A percentile compares a stretch with the other conserved stretches of the same genome.
Conservation (phyloP, 179 eudicot genomes). For the Vitellaria paradoxa region DNA sequence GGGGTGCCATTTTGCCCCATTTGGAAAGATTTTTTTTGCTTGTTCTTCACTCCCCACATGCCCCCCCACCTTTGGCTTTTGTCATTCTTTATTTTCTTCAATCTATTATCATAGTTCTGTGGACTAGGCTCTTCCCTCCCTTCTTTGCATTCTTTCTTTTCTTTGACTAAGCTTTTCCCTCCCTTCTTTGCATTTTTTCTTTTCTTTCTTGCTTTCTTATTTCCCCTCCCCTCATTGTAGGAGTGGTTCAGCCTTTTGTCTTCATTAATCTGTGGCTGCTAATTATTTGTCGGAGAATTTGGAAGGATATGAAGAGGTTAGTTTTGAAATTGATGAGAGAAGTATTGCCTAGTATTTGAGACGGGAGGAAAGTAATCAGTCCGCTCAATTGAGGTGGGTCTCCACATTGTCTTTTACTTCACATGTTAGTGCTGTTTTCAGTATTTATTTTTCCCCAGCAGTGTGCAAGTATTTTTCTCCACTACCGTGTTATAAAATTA, state of each 20-base stretch:
- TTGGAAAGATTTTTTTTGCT: not conserved
- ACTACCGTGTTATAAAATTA: not conserved
- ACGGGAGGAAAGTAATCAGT: not conserved
- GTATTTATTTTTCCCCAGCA: not conserved
- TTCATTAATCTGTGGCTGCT: not conserved
- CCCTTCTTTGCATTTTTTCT: no score
- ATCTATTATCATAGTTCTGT: no score
- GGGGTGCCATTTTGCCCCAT: slow-evolving; percentile 4
- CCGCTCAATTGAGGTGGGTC: not conserved
- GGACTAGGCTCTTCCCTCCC: no score
- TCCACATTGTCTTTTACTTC: not conserved
- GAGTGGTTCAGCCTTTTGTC: no score
- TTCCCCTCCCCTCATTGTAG: no score
- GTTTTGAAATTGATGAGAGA: not conserved
- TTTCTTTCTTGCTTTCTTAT: no score
- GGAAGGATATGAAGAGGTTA: not conserved
- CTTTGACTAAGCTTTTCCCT: no score
- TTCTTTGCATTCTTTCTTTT: no score
- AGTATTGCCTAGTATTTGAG: not conserved
- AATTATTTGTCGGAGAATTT: not conserved
- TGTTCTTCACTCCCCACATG: no score
- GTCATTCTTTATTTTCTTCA: no score
- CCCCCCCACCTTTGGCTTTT: no score
- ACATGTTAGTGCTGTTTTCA: not conserved
- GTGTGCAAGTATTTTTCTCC: not conserved